Evolutionary conservation across 306 rosid species (phyloP).

Genomic region (Medicago lupulina): DNA sequence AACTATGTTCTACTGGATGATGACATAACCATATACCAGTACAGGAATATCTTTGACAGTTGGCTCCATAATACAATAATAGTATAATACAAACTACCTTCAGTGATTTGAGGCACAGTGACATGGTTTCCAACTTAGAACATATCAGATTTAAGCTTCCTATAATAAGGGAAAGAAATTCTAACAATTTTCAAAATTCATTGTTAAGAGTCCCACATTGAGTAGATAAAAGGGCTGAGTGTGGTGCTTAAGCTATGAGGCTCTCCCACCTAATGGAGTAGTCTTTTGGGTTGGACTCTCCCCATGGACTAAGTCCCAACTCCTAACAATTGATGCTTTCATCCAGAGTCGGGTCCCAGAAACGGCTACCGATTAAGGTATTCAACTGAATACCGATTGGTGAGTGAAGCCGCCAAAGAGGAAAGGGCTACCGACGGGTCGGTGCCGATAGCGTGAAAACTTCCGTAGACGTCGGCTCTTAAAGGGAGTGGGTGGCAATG

Average conservation of each 20-base stretch:
- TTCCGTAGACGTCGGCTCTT: neutral
- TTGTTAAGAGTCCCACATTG: no score
- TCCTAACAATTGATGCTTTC: neutral
- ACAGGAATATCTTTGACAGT: neutral
- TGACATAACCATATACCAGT: neutral
- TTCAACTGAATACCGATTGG: neutral
- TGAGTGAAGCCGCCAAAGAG: neutral
- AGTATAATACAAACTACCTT: neutral
- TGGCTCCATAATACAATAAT: neutral
- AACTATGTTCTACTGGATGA: neutral
- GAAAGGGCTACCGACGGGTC: neutral
- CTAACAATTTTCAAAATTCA: neutral
- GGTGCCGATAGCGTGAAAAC: neutral
- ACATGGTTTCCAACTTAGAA: neutral
- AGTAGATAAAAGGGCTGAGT: neutral
- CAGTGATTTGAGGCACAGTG: neutral
- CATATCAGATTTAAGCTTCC: slow-evolving; percentile 1
- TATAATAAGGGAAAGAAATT: neutral
- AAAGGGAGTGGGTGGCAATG: neutral
- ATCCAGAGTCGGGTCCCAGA: neutral
- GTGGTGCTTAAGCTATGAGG: neutral
- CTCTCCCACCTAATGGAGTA: neutral
- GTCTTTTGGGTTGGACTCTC: neutral
- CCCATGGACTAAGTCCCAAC: neutral
- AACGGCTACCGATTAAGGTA: neutral